A percentile compares a stretch with the other conserved stretches of the same genome.
Evolutionary conservation across 768 basidiomycete genomes (phyloP).

Genomic region (Flagelloscypha sp.): DNA sequence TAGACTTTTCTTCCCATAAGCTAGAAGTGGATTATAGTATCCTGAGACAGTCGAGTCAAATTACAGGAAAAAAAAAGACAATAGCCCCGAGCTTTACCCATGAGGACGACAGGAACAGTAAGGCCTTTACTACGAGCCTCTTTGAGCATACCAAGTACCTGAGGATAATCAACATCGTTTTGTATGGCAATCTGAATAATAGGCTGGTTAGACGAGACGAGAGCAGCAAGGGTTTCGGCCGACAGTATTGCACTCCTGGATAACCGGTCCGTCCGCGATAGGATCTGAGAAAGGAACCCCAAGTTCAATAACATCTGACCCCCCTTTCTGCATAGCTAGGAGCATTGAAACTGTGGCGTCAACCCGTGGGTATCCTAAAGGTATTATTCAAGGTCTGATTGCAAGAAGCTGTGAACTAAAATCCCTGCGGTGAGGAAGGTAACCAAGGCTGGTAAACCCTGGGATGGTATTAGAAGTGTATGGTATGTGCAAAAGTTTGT

Average conservation of each 20-base stretch:
- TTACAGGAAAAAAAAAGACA: not conserved
- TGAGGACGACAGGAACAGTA: conserved; percentile 80
- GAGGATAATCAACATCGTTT: conserved; percentile 69
- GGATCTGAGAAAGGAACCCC: conserved; percentile 96
- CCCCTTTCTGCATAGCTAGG: conserved; percentile 89
- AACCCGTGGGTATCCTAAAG: conserved; percentile 72
- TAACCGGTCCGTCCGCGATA: conserved; percentile 89
- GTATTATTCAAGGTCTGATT: too few relatives aligned
- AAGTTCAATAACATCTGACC: conserved; percentile 90
- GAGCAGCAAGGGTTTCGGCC: conserved; percentile 21
- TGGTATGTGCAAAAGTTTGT: not conserved
- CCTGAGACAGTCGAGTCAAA: conserved; percentile 38
- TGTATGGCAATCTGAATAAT: conserved; percentile 66
- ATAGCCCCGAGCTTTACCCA: conserved; percentile 73
- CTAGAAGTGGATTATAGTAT: conserved; percentile 94
- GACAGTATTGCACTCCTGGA: conserved; percentile 92
- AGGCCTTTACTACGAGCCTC: conserved; percentile 80
- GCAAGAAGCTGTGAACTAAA: too few relatives aligned
- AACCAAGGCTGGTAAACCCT: conserved; percentile 59
- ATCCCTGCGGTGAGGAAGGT: conserved; percentile 95
- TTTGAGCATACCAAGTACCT: conserved; percentile 63
- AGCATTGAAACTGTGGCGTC: conserved; percentile 80
- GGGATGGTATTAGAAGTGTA: not conserved
- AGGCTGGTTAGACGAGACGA: not conserved
- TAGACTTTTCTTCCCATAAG: conserved; percentile 95